A percentile compares a stretch with the other conserved stretches of the same genome.
Conservation (phyloP, 176 grass and related monocot genomes). For the Musa acuminata region DNA sequence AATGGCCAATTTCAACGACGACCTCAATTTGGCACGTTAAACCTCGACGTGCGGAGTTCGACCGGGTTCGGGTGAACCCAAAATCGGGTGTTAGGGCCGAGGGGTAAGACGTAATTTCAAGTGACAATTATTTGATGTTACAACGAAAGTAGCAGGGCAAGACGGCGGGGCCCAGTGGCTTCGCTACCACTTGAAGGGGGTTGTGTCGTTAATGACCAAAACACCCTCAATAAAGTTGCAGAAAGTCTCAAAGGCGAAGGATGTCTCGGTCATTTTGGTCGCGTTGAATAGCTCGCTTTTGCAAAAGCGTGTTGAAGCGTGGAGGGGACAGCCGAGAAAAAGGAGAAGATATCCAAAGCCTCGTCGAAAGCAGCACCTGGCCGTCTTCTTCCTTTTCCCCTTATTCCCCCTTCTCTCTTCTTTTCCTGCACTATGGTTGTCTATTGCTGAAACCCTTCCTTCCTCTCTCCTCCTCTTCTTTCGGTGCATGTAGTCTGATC, state of each 20-base stretch:
- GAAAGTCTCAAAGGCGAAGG: background rate
- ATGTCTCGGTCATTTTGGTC: background rate
- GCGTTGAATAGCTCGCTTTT: background rate
- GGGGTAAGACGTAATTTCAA: no score
- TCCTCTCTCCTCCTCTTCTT: background rate
- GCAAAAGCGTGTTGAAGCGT: conserved; percentile 3
- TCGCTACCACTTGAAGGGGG: no score
- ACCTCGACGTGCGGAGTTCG: background rate
- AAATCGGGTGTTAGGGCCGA: no score
- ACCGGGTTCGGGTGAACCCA: no score
- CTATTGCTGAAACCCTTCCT: background rate
- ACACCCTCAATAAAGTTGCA: background rate
- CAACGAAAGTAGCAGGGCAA: no score
- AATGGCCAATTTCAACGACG: background rate
- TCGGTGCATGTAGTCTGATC: no score
- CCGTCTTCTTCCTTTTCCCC: background rate
- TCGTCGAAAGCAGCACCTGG: conserved; percentile 6
- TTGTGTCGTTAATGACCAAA: background rate
- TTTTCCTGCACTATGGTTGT: background rate
- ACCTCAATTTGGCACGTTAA: background rate
- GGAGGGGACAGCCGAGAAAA: conserved; percentile 7
- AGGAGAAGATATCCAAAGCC: background rate
- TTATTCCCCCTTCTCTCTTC: background rate
- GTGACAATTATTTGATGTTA: no score
- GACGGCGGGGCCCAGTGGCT: no score